These are phyloP conservation scores for Paecilomyces formosus DNA, from an alignment of 2,329 filamentous ascomycete species.

Conservation along the genomic window DNA sequence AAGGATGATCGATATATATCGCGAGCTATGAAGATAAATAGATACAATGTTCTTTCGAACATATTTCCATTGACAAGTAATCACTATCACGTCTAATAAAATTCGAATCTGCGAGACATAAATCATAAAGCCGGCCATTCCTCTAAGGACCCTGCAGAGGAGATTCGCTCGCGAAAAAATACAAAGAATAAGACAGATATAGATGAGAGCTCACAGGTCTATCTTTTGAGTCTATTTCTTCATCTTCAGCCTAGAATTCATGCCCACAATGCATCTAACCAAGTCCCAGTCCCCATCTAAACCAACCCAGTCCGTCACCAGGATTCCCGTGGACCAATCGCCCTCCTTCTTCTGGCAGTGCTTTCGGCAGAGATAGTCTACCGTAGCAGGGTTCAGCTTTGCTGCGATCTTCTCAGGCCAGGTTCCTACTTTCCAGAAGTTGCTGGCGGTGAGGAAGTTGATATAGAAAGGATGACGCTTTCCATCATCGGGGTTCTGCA, in stretches of 20 bases:
- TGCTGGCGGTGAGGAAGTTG: constrained; percentile 85
- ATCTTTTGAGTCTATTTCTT: constrained; percentile 9
- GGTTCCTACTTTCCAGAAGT: constrained; percentile 86
- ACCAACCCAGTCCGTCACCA: constrained; percentile 93
- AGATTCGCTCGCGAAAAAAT: constrained; percentile 1
- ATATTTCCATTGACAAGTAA: neutral
- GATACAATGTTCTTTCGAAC: constrained; percentile 2
- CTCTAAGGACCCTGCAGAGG: neutral
- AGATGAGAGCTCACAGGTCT: too few relatives aligned
- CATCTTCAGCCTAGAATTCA: constrained; percentile 63
- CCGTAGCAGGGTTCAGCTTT: constrained; percentile 73
- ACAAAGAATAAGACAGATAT: neutral
- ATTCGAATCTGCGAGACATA: too few relatives aligned
- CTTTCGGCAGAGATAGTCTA: constrained; percentile 50
- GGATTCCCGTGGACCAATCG: constrained; percentile 74
- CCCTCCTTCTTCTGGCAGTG: constrained; percentile 47
- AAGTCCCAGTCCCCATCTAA: constrained; percentile 84
- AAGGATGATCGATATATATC: constrained; percentile 1
- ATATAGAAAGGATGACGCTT: constrained; percentile 63
- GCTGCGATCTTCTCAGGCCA: constrained; percentile 92
- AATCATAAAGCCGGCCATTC: neutral
- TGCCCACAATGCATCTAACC: constrained; percentile 75
- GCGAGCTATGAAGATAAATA: neutral
- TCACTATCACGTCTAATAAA: neutral
- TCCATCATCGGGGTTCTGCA: constrained; percentile 35